phyloP scores from a whole-genome alignment of 768 basidiomycete genomes.

The Lactifluus pinguis region DNA sequence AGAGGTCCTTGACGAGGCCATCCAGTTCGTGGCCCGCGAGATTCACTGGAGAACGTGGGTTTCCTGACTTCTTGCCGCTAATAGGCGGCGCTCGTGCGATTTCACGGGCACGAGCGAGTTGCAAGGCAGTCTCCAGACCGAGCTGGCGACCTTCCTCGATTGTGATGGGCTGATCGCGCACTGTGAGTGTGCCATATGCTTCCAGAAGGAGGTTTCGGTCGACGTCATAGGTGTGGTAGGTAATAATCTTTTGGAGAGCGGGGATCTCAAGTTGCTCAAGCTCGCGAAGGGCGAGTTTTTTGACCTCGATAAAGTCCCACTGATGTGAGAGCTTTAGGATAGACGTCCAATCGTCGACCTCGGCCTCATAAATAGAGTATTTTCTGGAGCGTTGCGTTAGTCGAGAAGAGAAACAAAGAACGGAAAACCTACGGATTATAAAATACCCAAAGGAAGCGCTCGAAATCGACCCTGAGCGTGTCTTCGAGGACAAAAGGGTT shows the following conservation, averaged over 20 bases:
- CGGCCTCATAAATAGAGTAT: constrained; percentile 47
- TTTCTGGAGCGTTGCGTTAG: constrained; percentile 29
- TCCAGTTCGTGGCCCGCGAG: constrained; percentile 9
- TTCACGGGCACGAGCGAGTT: constrained; percentile 47
- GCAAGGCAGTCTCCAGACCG: constrained; percentile 47
- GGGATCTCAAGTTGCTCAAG: constrained; percentile 37
- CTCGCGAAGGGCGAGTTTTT: constrained; percentile 43
- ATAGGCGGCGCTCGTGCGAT: constrained; percentile 9
- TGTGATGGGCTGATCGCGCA: constrained; percentile 41
- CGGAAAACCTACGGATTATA: constrained; percentile 26
- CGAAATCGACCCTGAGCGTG: constrained; percentile 23
- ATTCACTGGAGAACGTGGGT: background rate
- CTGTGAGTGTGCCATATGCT: constrained; percentile 43
- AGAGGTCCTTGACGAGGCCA: constrained; percentile 13
- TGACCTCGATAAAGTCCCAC: constrained; percentile 49
- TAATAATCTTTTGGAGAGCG: constrained; percentile 43
- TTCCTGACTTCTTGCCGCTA: background rate
- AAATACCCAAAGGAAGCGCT: constrained; percentile 27
- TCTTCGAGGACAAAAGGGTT: constrained; percentile 26
- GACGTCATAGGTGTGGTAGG: constrained; percentile 47
- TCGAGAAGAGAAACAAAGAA: background rate
- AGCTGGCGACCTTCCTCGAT: constrained; percentile 46
- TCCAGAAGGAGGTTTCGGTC: constrained; percentile 41
- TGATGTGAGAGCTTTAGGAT: constrained; percentile 45
- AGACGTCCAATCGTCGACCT: constrained; percentile 41